Evolutionary conservation across 495 filamentous ascomycete species (phyloP).

Genomic region (Aspergillus conjunctus): DNA sequence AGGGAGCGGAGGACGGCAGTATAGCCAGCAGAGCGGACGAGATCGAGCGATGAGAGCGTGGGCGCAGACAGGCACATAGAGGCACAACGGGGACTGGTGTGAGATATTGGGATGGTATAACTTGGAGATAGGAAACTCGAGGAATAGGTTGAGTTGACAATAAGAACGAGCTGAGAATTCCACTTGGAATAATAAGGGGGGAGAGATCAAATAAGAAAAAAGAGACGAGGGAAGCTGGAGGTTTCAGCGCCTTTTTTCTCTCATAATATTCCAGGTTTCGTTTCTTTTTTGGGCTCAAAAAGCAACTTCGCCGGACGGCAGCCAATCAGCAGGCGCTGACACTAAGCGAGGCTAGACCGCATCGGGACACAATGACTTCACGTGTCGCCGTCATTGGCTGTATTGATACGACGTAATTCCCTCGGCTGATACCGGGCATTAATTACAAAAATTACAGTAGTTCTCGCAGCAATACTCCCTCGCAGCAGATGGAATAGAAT

Average conservation of each 20-base stretch:
- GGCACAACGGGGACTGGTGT: conserved; percentile 27
- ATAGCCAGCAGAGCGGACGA: conserved; percentile 37
- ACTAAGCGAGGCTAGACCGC: conserved; percentile 27
- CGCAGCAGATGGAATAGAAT: background rate
- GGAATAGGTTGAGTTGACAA: conserved; percentile 7
- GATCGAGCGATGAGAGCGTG: conserved; percentile 36
- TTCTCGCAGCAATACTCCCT: background rate
- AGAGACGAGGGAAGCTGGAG: conserved; percentile 3
- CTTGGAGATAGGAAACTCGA: conserved; percentile 17
- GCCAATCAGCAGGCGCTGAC: conserved; percentile 29
- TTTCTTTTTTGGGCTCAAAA: conserved; percentile 3
- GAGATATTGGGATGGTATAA: background rate
- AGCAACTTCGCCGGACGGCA: background rate
- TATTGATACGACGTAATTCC: conserved; percentile 2
- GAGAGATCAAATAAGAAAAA: conserved; percentile 7
- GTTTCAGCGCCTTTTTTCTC: background rate
- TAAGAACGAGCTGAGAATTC: background rate
- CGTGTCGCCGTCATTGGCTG: conserved; percentile 24
- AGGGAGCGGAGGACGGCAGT: conserved; percentile 24
- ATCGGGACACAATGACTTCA: conserved; percentile 17
- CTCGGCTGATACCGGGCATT: conserved; percentile 1
- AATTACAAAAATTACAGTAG: background rate
- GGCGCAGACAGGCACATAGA: conserved; percentile 47
- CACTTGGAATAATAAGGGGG: background rate
- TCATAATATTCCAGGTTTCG: conserved; percentile 2